Percentiles rank a stretch among this genome's conserved stretches.
These are phyloP conservation scores for Globisporangium cederbergense DNA, from an alignment of 352 stramenopile species.

Conservation along the genomic window DNA sequence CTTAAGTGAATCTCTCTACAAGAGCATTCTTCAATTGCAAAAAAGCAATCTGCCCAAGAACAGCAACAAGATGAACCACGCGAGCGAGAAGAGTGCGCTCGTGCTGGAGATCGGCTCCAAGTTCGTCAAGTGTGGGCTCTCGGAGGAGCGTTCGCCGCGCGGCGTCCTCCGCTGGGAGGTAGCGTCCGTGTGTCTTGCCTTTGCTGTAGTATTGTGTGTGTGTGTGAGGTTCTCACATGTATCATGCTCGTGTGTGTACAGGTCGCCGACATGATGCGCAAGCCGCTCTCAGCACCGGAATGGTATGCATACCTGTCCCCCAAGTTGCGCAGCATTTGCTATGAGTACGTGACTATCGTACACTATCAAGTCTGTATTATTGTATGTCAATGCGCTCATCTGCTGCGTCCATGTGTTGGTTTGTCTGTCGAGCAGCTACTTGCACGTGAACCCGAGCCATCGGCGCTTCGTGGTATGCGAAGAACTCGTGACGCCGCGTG, in stretches of 20 bases:
- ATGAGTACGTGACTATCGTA: slow-evolving; percentile 44
- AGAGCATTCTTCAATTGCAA: neutral
- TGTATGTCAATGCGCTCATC: neutral
- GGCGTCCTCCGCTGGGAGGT: slow-evolving; percentile 71
- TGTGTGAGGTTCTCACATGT: neutral
- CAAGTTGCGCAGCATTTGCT: slow-evolving; percentile 64
- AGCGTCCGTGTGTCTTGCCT: neutral
- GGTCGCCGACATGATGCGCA: slow-evolving; percentile 53
- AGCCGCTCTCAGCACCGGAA: slow-evolving; percentile 25
- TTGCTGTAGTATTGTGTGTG: neutral
- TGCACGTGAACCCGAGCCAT: slow-evolving; percentile 73
- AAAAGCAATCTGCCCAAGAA: neutral
- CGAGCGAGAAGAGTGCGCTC: slow-evolving; percentile 56
- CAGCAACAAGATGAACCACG: slow-evolving; percentile 16
- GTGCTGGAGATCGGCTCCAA: slow-evolving; percentile 75
- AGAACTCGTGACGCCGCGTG: slow-evolving; percentile 60
- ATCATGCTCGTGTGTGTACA: slow-evolving; percentile 10
- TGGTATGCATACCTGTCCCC: slow-evolving; percentile 51
- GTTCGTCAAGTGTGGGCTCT: slow-evolving; percentile 68
- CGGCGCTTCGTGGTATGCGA: slow-evolving; percentile 78
- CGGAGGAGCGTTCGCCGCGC: slow-evolving; percentile 69
- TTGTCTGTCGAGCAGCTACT: slow-evolving; percentile 25
- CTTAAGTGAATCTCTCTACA: slow-evolving; percentile 9
- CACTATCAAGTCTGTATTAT: too few relatives aligned
- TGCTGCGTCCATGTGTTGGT: neutral